These are phyloP conservation scores for Bauhinia variegata DNA, from an alignment of 306 rosid species.

Conservation along the genomic window DNA sequence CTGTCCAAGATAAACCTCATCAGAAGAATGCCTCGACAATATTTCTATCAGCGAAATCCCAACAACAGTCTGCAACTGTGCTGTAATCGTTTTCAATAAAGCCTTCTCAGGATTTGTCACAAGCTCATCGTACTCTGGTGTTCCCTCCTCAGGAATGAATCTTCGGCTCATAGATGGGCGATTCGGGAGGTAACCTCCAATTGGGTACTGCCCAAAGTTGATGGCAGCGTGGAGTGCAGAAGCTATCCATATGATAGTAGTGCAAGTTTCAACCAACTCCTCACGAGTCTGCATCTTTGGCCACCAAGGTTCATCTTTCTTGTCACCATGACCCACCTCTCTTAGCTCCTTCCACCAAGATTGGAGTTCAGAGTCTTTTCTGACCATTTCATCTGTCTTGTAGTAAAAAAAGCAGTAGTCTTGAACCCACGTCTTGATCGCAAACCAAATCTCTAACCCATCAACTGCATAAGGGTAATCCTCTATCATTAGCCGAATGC, in stretches of 20 bases:
- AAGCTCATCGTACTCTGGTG: conserved; percentile 51
- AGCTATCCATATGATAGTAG: conserved; percentile 60
- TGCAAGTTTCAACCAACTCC: conserved; percentile 50
- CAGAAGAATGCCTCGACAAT: conserved; percentile 57
- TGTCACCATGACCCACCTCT: conserved; percentile 63
- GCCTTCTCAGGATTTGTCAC: conserved; percentile 47
- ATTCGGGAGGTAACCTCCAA: conserved; percentile 52
- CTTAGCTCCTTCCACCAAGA: conserved; percentile 68
- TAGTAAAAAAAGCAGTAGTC: conserved; percentile 60
- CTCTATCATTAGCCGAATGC: conserved; percentile 46
- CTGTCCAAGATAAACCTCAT: conserved; percentile 63
- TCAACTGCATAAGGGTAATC: conserved; percentile 73
- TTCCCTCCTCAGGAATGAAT: conserved; percentile 56
- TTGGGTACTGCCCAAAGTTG: conserved; percentile 66
- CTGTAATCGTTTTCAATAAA: conserved; percentile 52
- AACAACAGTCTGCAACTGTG: conserved; percentile 51
- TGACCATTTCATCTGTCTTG: conserved; percentile 34
- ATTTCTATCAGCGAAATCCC: conserved; percentile 54
- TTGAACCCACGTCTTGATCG: conserved; percentile 57
- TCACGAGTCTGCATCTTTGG: conserved; percentile 52
- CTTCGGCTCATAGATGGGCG: conserved; percentile 53
- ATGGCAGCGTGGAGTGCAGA: conserved; percentile 64
- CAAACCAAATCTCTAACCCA: conserved; percentile 66
- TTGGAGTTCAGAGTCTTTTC: conserved; percentile 49
- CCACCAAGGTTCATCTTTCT: conserved; percentile 70